Evolutionary conservation across 2,329 filamentous ascomycete genomes (phyloP).

Genomic region (Fusarium penzigii): DNA sequence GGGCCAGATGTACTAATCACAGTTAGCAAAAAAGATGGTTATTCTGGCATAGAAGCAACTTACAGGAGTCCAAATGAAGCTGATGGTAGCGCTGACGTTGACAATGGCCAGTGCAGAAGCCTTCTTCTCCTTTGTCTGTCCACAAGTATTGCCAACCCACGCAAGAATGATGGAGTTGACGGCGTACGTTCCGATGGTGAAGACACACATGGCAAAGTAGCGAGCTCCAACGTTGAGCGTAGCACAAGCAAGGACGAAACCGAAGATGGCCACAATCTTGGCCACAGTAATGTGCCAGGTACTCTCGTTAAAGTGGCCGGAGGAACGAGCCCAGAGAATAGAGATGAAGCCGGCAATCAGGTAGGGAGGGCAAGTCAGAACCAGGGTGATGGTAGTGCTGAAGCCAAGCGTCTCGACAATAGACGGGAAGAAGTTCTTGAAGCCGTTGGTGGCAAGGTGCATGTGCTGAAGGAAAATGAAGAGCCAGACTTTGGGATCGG

Average conservation of each 20-base stretch:
- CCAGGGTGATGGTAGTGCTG: constrained; percentile 23
- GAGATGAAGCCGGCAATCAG: constrained; percentile 34
- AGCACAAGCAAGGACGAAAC: constrained; percentile 25
- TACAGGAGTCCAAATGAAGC: constrained; percentile 24
- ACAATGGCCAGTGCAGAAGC: constrained; percentile 41
- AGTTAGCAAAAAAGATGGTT: not conserved
- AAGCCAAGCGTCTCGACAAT: constrained; percentile 25
- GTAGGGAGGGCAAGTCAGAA: constrained; percentile 42
- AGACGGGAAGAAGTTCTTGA: constrained; percentile 35
- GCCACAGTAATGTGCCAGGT: constrained; percentile 47
- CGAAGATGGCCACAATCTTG: constrained; percentile 40
- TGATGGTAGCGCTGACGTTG: constrained; percentile 22
- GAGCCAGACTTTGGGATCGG: constrained; percentile 48
- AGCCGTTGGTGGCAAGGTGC: constrained; percentile 47
- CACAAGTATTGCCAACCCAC: constrained; percentile 43
- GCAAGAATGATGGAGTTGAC: constrained; percentile 48
- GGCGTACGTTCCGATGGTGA: constrained; percentile 35
- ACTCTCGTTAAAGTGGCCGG: constrained; percentile 45
- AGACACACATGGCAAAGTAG: constrained; percentile 38
- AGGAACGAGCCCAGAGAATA: constrained; percentile 31
- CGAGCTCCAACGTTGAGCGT: constrained; percentile 26
- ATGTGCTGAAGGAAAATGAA: constrained; percentile 52
- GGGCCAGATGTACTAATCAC: constrained; percentile 19
- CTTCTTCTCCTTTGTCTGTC: constrained; percentile 51
- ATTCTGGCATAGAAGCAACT: not conserved